Conservation (phyloP, 305 asterid species). For the Rubia occidens region DNA sequence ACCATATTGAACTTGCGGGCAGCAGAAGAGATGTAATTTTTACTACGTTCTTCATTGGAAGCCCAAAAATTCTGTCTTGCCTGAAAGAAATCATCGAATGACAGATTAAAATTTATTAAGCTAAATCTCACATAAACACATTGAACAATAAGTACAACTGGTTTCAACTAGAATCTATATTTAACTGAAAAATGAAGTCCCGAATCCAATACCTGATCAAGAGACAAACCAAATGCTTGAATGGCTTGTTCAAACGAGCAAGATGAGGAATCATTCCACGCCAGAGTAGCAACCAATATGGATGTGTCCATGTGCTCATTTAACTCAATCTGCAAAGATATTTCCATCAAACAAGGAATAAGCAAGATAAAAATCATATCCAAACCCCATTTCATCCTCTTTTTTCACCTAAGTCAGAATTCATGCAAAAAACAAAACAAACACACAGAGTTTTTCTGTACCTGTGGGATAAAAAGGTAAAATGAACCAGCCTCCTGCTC, state of each 20-base stretch:
- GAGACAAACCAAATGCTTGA: conserved; percentile 40
- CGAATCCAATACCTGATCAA: conserved; percentile 57
- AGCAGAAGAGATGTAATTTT: conserved; percentile 20
- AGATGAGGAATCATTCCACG: conserved; percentile 63
- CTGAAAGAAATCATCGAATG: conserved; percentile 18
- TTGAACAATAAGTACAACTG: not conserved
- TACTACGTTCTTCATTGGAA: conserved; percentile 17
- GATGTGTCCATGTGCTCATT: conserved; percentile 65
- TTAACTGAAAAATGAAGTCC: conserved; percentile 10
- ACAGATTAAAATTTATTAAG: not conserved
- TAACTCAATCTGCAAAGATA: conserved; percentile 60
- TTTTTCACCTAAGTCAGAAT: conserved; percentile 10
- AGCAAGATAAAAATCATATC: not conserved
- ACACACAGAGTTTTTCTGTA: conserved; percentile 9
- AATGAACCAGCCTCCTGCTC: conserved; percentile 56
- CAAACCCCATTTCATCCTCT: not conserved
- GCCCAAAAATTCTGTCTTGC: conserved; percentile 19
- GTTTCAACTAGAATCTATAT: not conserved
- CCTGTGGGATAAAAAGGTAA: conserved; percentile 84
- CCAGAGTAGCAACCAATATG: conserved; percentile 54
- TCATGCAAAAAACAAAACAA: not conserved
- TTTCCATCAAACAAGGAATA: not conserved
- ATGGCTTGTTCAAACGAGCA: conserved; percentile 48
- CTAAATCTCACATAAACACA: not conserved
- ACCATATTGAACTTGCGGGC: conserved; percentile 15